Conservation (phyloP, 306 rosid species). For the Pueraria montana region DNA sequence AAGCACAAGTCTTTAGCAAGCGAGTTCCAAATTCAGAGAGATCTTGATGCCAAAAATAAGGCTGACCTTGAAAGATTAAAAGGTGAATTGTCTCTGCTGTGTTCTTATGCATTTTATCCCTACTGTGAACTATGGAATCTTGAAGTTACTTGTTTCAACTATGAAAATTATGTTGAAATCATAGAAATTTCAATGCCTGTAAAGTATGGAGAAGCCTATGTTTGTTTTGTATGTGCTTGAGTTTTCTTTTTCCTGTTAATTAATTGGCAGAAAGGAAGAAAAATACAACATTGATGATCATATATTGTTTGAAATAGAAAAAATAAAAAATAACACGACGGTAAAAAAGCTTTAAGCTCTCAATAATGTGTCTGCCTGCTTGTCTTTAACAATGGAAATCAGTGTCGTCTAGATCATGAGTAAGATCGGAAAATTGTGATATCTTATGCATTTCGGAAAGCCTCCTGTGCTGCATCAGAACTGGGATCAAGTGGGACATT, state of each 20-base stretch:
- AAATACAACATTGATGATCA: background rate
- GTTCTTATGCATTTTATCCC: constrained; percentile 8
- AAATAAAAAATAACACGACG: background rate
- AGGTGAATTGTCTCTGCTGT: constrained; percentile 60
- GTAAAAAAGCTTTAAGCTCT: background rate
- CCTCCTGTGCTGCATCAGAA: background rate
- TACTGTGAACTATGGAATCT: background rate
- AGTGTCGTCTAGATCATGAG: background rate
- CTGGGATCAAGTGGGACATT: background rate
- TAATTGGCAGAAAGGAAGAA: background rate
- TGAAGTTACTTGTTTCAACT: constrained; percentile 5
- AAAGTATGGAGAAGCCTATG: background rate
- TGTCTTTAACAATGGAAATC: background rate
- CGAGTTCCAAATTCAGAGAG: constrained; percentile 70
- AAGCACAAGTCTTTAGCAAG: constrained; percentile 71
- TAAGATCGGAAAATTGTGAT: background rate
- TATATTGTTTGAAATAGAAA: background rate
- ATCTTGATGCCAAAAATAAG: constrained; percentile 73
- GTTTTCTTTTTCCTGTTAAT: background rate
- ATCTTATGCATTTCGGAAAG: background rate
- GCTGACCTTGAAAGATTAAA: constrained; percentile 65
- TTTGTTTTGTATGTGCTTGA: background rate
- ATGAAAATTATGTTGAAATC: constrained; percentile 29
- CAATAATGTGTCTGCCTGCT: background rate
- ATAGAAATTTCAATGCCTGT: background rate